phyloP scores from a whole-genome alignment of 1,284 basidiomycete genomes.

The Boletellus deceptivus region DNA sequence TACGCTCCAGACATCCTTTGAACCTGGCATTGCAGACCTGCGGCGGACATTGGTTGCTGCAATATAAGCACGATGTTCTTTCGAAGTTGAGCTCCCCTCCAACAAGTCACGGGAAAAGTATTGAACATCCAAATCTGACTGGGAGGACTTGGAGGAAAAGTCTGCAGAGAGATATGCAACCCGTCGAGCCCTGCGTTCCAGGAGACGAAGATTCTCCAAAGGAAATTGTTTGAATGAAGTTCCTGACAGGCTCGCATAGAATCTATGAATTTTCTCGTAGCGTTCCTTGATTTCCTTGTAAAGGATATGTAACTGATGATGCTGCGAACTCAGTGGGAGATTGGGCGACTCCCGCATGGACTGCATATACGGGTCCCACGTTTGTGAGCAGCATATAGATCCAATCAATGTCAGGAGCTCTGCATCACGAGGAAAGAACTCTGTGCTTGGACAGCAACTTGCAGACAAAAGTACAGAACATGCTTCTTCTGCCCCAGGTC shows the following conservation, averaged over 20 bases:
- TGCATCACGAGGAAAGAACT: conserved; percentile 30
- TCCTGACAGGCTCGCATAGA: background rate
- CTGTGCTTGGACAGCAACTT: conserved; percentile 38
- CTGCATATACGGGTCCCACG: conserved; percentile 21
- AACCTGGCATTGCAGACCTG: background rate
- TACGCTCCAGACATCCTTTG: conserved; percentile 8
- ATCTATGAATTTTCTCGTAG: conserved; percentile 16
- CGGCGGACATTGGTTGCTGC: conserved; percentile 8
- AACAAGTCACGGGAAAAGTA: conserved; percentile 19
- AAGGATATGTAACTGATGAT: conserved; percentile 29
- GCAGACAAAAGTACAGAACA: conserved; percentile 39
- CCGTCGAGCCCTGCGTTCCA: conserved; percentile 12
- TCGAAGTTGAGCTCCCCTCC: background rate
- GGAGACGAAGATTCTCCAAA: too few relatives aligned
- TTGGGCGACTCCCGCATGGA: conserved; percentile 20
- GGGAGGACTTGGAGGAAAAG: background rate
- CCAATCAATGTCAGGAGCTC: conserved; percentile 36
- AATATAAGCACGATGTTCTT: conserved; percentile 17
- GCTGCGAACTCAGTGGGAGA: conserved; percentile 30
- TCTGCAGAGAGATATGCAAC: conserved; percentile 13
- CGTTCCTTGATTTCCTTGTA: conserved; percentile 33
- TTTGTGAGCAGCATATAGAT: conserved; percentile 34
- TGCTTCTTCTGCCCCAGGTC: conserved; percentile 47
- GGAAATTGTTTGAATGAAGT: conserved; percentile 6
- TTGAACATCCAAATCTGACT: background rate